Conservation (phyloP, 176 grass and related monocot species). For the Rhynchospora tenuis region DNA sequence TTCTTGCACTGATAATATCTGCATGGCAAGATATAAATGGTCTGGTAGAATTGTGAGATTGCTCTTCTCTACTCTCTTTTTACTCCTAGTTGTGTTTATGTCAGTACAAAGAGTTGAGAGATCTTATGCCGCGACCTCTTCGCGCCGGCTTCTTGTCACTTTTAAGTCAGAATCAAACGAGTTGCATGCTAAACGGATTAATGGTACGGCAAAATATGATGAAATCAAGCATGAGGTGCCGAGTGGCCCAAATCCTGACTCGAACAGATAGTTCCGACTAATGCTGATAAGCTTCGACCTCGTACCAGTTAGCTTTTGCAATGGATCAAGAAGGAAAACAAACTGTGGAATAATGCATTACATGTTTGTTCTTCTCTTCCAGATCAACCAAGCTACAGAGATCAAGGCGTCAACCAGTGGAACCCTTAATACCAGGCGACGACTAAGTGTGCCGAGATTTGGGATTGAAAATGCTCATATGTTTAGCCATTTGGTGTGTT, state of each 20-base stretch:
- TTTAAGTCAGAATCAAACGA: conserved; percentile 22
- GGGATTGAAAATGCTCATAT: not conserved
- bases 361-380: not conserved
- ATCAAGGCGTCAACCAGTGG: not conserved
- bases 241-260: conserved; percentile 65
- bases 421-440: not conserved
- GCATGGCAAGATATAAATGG: conserved; percentile 51
- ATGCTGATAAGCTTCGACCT: not conserved
- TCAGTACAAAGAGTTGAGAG: conserved; percentile 12
- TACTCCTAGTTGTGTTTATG: conserved; percentile 5
- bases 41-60: conserved; percentile 17
- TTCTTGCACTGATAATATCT: conserved; percentile 7
- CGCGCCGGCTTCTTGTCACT: conserved; percentile 9
- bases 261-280: conserved; percentile 35
- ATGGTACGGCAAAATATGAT: conserved; percentile 23
- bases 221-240: conserved; percentile 71
- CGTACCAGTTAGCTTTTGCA: not conserved
- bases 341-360: not conserved
- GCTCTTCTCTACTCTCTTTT: conserved; percentile 21
- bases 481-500: not conserved
- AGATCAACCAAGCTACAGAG: not conserved
- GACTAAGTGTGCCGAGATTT: not conserved
- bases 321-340: not conserved
- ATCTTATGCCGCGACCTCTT: not conserved
- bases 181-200: conserved; percentile 29